These are phyloP conservation scores for Diophrys appendiculata DNA, from an alignment of 73 alveolate genomes.

Conservation along the genomic window DNA sequence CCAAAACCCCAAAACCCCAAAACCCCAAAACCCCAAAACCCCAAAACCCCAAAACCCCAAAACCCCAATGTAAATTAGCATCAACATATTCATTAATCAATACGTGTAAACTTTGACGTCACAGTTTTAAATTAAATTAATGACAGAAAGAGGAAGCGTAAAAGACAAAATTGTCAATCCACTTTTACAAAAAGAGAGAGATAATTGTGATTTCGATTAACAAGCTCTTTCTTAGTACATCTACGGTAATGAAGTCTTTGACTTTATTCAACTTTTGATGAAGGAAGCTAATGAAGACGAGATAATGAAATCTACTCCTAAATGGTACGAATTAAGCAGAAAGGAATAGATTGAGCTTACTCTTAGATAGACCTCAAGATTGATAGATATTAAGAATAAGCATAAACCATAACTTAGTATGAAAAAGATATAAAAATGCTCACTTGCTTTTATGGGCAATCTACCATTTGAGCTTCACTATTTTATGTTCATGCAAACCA, in stretches of 20 bases:
- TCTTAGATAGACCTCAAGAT: slow-evolving; percentile 19
- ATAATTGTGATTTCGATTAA: slow-evolving; percentile 29
- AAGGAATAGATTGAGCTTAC: slow-evolving; percentile 44
- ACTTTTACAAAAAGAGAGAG: slow-evolving; percentile 37
- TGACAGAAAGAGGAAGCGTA: slow-evolving; percentile 33
- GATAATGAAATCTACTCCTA: slow-evolving; percentile 15
- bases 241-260: slow-evolving; percentile 18
- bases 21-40: no score
- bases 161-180: slow-evolving; percentile 44
- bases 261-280: not conserved
- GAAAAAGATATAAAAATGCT: not conserved
- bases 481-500: slow-evolving; percentile 46
- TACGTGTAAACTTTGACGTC: not conserved
- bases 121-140: not conserved
- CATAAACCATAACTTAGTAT: slow-evolving; percentile 6
- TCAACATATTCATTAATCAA: no score
- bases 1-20: no score
- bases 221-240: slow-evolving; percentile 28
- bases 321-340: slow-evolving; percentile 54
- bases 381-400: slow-evolving; percentile 23
- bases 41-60: no score
- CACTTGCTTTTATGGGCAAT: slow-evolving; percentile 18
- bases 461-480: slow-evolving; percentile 41
- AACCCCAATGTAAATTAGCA: no score
- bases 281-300: slow-evolving; percentile 24